These are phyloP conservation scores for Neurospora sp. DNA, from an alignment of 495 filamentous ascomycete genomes.

Conservation along the genomic window DNA sequence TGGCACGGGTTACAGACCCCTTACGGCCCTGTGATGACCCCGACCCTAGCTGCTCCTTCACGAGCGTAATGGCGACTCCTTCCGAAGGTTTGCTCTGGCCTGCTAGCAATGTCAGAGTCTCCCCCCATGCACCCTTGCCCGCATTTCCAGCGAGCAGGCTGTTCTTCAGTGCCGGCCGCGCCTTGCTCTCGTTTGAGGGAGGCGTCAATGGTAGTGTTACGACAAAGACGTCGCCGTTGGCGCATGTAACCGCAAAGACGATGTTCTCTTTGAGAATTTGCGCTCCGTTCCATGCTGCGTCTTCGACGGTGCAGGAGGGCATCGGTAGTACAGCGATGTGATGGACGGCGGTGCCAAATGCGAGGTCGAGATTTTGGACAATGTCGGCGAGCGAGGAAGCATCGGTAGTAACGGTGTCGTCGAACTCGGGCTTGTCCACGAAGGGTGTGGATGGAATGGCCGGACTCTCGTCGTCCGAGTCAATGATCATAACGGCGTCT, in stretches of 20 bases:
- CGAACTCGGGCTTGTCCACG: conserved; percentile 38
- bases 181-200: conserved; percentile 52
- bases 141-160: conserved; percentile 32
- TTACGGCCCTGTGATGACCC: conserved; percentile 12
- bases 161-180: conserved; percentile 35
- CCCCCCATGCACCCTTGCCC: conserved; percentile 49
- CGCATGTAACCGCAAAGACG: conserved; percentile 61
- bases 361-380: conserved; percentile 56
- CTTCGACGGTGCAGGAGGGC: conserved; percentile 30
- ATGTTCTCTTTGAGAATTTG: conserved; percentile 52
- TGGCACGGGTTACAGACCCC: conserved; percentile 27
- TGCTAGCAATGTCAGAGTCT: conserved; percentile 46
- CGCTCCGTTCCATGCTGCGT: conserved; percentile 46
- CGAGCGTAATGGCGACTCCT: conserved; percentile 57
- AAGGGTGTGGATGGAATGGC: conserved; percentile 15
- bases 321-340: conserved; percentile 51
- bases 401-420: conserved; percentile 31
- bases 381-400: conserved; percentile 40
- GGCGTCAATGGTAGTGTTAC: conserved; percentile 64
- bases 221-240: conserved; percentile 57
- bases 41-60: conserved; percentile 28
- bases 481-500: conserved; percentile 65
- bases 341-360: conserved; percentile 51
- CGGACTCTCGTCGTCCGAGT: conserved; percentile 64
- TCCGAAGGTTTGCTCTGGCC: conserved; percentile 53